Conservation (phyloP, 1,139 yeast genomes). For the Nematodospora anomalae region DNA sequence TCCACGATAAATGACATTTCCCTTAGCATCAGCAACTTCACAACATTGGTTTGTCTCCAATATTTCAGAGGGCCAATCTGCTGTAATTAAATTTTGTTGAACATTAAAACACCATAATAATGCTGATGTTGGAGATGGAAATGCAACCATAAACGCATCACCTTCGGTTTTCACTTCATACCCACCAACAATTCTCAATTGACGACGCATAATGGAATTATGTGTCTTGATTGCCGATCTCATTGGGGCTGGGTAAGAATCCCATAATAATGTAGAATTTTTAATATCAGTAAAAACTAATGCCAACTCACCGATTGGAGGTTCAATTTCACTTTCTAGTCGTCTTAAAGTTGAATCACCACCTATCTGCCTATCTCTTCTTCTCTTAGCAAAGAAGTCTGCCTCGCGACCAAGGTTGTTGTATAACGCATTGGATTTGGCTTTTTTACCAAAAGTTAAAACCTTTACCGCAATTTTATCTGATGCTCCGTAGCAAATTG, state of each 20-base stretch:
- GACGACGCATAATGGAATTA: conserved; percentile 91
- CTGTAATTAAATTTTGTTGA: conserved; percentile 75
- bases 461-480: conserved; percentile 87
- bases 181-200: conserved; percentile 89
- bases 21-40: conserved; percentile 69
- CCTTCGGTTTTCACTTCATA: conserved; percentile 99
- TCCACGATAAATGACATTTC: conserved; percentile 73
- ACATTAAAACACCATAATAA: conserved; percentile 93
- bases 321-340: conserved; percentile 87
- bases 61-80: conserved; percentile 96
- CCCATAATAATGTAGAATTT: conserved; percentile 93
- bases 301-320: conserved; percentile 93
- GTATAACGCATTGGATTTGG: conserved; percentile 33
- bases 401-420: conserved; percentile 43
- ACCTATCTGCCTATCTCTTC: conserved; percentile 53
- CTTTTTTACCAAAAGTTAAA: conserved; percentile 56
- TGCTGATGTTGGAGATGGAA: conserved; percentile 90
- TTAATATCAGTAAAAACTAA: conserved; percentile 97
- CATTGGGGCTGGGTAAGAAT: conserved; percentile 90
- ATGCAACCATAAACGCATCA: conserved; percentile 98
- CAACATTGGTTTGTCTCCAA: conserved; percentile 83
- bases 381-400: conserved; percentile 50
- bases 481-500: conserved; percentile 85
- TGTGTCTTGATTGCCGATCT: conserved; percentile 94
- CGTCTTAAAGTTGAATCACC: conserved; percentile 84